Base-by-base conservation (phyloP, 208 protist species). In the Blastocrithidia nonstop region DNA sequence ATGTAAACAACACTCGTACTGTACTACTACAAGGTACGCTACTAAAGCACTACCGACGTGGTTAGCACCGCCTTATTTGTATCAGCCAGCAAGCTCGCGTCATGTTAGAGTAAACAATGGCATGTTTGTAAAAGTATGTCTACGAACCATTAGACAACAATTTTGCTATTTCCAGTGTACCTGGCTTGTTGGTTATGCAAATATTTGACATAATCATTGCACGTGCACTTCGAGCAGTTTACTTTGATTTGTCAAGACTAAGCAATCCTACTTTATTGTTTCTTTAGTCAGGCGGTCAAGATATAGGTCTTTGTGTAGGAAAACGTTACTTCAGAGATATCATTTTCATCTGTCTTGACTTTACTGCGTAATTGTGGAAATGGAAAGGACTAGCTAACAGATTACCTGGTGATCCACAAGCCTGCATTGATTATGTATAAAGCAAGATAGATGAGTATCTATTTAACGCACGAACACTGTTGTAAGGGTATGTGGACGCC, bases 1-100 rank as follows among this genome's bases (percentile, higher is more conserved):
- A n/a, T n/a, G n/a, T n/a, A n/a, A n/a, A n/a, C n/a, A n/a, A n/a
- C n/a, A n/a, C n/a, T n/a, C n/a, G n/a, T n/a, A n/a, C n/a, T n/a
- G n/a, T n/a, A n/a, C n/a, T n/a, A n/a, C n/a, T n/a, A n/a, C n/a
- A n/a, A n/a, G n/a, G n/a, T n/a, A n/a, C 58, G 11, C 37, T 77
- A 29, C 29, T 75, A 37, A 78, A 74, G 54, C 74, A 82, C 46
- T 91, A 91, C 58, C 73, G 88, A 56, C 67, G 60, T 27, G 71
- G 77, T n/a, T 54, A 58, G 36, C 77, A 91, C 52, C 57, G 45
- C 1, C 45, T 88, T 17, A 54, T 91, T 9, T 36, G 33, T 17
- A 64, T 76, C 26, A 88, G 77, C 49, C 33, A 54, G 19, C 61
- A 47, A 1, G 42, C 68, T 5, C 57, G 71, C 11, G 26, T 26